Evolutionary conservation across 352 stramenopile species (phyloP).

Genomic region (Ophiocytium majus): DNA sequence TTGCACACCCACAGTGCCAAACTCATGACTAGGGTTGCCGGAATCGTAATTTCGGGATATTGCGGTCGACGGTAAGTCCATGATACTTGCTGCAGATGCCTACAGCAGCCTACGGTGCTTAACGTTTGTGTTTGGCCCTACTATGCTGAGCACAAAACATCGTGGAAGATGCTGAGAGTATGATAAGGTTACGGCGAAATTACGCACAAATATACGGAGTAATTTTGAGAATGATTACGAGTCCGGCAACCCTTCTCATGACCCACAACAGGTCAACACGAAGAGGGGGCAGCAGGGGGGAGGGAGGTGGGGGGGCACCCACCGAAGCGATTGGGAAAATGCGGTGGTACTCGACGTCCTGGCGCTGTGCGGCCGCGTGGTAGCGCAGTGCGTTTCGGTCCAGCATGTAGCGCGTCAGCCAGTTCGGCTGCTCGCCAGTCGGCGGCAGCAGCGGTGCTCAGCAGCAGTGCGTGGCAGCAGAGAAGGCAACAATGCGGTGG

Average conservation of each 20-base stretch:
- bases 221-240: not conserved
- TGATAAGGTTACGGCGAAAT: not conserved
- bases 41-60: too few species aligned
- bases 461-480: too few species aligned
- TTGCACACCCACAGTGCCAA: too few species aligned
- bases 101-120: too few species aligned
- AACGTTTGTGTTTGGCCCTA: too few species aligned
- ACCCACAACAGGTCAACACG: not conserved
- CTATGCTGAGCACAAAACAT: not conserved
- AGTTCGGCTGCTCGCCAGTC: not conserved
- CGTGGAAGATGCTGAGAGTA: not conserved
- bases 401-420: conserved; percentile 4
- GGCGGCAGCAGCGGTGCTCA: too few species aligned
- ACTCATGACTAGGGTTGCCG: too few species aligned
- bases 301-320: not conserved
- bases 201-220: not conserved
- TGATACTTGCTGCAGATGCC: too few species aligned
- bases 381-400: not conserved
- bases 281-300: not conserved
- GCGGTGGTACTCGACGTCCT: conserved; percentile 14
- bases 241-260: not conserved
- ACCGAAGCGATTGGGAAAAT: conserved; percentile 10
- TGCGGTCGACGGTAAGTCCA: too few species aligned
- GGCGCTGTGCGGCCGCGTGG: not conserved
- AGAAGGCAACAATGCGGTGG: too few species aligned